Evolutionary conservation across 2,329 filamentous ascomycete genomes (phyloP).

Genomic region (Pseudogymnoascus sp.): DNA sequence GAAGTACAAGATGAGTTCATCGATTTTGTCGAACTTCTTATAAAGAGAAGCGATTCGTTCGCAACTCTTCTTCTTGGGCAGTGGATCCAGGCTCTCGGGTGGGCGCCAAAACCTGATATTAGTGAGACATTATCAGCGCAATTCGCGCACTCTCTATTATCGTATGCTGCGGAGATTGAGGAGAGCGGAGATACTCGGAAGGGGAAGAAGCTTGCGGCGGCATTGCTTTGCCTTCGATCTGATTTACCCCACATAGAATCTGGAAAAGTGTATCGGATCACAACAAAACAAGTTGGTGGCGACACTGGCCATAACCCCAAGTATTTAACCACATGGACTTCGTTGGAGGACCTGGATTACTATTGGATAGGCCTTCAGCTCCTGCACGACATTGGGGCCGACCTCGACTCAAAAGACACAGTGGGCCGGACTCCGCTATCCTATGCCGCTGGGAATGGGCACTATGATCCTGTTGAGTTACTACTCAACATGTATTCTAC

Average conservation of each 20-base stretch:
- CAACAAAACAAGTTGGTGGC: neutral
- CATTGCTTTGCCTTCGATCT: neutral
- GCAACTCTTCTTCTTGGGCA: neutral
- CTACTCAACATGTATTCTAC: conserved; percentile 10
- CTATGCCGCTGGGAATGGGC: neutral
- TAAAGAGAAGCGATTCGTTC: neutral
- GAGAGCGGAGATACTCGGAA: neutral
- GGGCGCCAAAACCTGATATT: neutral
- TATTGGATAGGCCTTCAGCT: too few relatives aligned
- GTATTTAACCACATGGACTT: too few relatives aligned
- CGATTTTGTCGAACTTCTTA: neutral
- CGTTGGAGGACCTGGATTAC: too few relatives aligned
- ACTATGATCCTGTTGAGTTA: neutral
- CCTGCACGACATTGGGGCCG: neutral
- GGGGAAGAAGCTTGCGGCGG: neutral
- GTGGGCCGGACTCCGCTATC: conserved; percentile 6
- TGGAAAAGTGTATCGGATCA: neutral
- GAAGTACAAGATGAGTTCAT: neutral
- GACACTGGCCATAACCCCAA: neutral
- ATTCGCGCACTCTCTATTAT: neutral
- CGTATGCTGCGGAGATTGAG: neutral
- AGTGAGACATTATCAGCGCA: neutral
- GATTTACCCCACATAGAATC: neutral
- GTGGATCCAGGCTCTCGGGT: neutral
- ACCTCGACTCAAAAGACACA: neutral